Evolutionary conservation across 2,329 filamentous ascomycete genomes (phyloP), one percentile per base, ranked within the genome.

Genomic region (Hypocreales sp.): DNA sequence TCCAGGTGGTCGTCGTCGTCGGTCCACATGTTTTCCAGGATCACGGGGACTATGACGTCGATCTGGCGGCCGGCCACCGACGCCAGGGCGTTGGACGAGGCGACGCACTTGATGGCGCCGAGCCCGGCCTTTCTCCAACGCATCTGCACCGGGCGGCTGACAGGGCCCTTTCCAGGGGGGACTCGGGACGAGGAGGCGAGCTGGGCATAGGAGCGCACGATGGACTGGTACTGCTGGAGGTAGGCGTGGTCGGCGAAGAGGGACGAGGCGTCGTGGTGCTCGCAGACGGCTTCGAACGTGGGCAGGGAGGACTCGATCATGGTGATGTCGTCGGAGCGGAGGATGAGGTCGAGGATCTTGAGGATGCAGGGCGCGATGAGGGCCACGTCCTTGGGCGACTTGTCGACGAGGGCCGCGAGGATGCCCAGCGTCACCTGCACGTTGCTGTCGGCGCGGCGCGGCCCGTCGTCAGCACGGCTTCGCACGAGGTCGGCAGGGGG

Each of bases 391-490:
- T 86, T 79, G 33, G 83, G 79, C 23, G 82, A 72, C 56, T 94
- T 94, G 48, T 95, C 86, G 52, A 95, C 84, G 42, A 98, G 66
- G 24, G 86, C 83, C 34, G 78, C 75, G 39, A 94, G 65, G 41
- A 98, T 94, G 51, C 92, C 80, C 32, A 98, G 73, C 3, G 86
- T 94, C 37, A 98, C 84, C 51, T 92, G 83, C 31, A 93, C 81
- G 60, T 92, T 92, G 40, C 82, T 90, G 23, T 28, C 22, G 29
- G 18, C 18, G 7, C 10, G 18, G 18, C 10, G 18, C 18, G 7
- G 7, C 18, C 10, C 7, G 7, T 20, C 10, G 18, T 20, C 7
- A 14, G 25, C 19, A n/a, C n/a, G n/a, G n/a, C n/a, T n/a, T n/a
- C n/a, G n/a, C n/a, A n/a, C n/a, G n/a, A n/a, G n/a, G n/a, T n/a